Evolutionary conservation across 2,329 filamentous ascomycete genomes (phyloP), one percentile per base, ranked within the genome.

Genomic region (Ramularia collo-cygni): DNA sequence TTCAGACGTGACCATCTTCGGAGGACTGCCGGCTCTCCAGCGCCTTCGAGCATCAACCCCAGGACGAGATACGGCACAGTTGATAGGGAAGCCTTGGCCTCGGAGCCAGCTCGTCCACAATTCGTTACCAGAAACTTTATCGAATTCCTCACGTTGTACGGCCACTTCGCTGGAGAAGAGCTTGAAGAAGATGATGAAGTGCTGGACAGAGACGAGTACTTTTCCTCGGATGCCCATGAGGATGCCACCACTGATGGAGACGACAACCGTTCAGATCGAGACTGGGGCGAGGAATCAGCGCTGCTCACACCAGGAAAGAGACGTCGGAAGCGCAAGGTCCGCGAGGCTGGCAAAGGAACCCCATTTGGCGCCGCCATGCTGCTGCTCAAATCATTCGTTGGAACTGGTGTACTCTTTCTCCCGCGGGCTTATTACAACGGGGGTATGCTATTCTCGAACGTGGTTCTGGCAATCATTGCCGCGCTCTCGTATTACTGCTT

Each of bases 121-220:
- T 71, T 94, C 21, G 80, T 95, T 43, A 95, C 92, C 0, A 88
- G 76, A 51, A 98, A 85, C 64, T 98, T 98, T 60, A 76, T 98
- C 44, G 93, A 98, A 62, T 98, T 98, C 56, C 63, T 98, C 36
- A 89, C 86, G 6, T 75, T 98, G 19, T 98, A 95, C 55, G 92
- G 92, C 3, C 92, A 98, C 66, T 98, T 98, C 61, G 92, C 92
- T 2, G 92, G 92, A 65, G 92, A 98, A 64, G 85, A 95, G 59
- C 75, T 98, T 9, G 89, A 95, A 61, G 92, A 98, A 64, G 92
- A 96, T 54, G 92, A 96, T 54, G 90, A 96, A 62, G 85, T 81
- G 2, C 70, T 95, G 10, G 79, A 75, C 4, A 86, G 87, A 2
- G 84, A 93, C 60, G 90, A 95, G 59, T 95, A 95, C 64, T 95